These are phyloP conservation scores for Phytophthora ohioensis DNA, from an alignment of 352 stramenopile species.

Conservation along the genomic window DNA sequence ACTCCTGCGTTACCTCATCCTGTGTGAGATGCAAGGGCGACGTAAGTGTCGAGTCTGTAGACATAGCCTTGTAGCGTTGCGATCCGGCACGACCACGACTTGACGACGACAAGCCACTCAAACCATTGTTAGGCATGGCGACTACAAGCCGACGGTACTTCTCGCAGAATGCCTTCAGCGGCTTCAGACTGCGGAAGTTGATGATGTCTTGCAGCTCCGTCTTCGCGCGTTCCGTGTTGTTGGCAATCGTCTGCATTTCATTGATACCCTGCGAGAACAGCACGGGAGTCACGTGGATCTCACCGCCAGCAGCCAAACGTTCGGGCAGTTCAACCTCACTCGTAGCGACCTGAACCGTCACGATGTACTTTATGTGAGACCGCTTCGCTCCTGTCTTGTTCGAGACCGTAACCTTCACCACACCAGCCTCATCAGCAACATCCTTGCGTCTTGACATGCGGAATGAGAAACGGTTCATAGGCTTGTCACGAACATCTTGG, in stretches of 20 bases:
- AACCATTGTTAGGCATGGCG: conserved; percentile 54
- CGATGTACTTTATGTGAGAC: conserved; percentile 83
- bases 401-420: conserved; percentile 83
- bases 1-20: conserved; percentile 75
- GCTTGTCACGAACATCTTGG: conserved; percentile 87
- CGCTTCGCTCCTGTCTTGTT: conserved; percentile 66
- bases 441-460: conserved; percentile 86
- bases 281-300: conserved; percentile 86
- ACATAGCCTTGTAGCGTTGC: conserved; percentile 67
- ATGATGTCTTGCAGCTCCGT: conserved; percentile 91
- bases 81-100: conserved; percentile 41
- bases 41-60: conserved; percentile 54
- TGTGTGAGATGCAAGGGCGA: conserved; percentile 70
- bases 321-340: conserved; percentile 81
- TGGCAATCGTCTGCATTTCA: conserved; percentile 95
- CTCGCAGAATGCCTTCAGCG: conserved; percentile 83
- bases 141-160: conserved; percentile 80
- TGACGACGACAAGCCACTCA: conserved; percentile 43
- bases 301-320: conserved; percentile 66
- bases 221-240: conserved; percentile 90
- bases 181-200: conserved; percentile 88
- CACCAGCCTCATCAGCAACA: conserved; percentile 69
- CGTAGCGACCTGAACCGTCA: conserved; percentile 84
- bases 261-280: conserved; percentile 95
- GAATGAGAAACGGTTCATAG: conserved; percentile 88